Percentiles rank a stretch among this genome's conserved stretches.
Conservation (phyloP, 1,284 basidiomycete species). For the Xerocomus nothofagi region DNA sequence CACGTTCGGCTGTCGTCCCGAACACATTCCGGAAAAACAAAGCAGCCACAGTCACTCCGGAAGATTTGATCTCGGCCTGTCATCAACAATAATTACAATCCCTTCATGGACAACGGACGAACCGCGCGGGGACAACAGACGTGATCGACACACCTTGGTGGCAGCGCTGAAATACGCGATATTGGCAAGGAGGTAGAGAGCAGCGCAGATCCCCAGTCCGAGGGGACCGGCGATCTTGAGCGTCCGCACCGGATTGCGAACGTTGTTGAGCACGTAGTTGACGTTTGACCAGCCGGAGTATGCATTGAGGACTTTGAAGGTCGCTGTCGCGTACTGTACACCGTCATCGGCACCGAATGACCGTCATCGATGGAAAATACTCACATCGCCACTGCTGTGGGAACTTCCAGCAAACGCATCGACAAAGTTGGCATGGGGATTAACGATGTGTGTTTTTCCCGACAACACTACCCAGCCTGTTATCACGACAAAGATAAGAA, state of each 20-base stretch:
- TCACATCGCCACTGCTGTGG: slow-evolving; percentile 43
- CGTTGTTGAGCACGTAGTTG: slow-evolving; percentile 57
- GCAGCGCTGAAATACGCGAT: slow-evolving; percentile 50
- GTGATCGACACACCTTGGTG: slow-evolving; percentile 16
- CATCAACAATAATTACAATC: not conserved
- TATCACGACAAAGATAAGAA: slow-evolving; percentile 28
- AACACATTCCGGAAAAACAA: slow-evolving; percentile 58
- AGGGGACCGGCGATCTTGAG: slow-evolving; percentile 56
- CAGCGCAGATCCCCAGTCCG: slow-evolving; percentile 46
- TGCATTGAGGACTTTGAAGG: slow-evolving; percentile 55
- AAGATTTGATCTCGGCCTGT: slow-evolving; percentile 44
- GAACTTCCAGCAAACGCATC: slow-evolving; percentile 52
- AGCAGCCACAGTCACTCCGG: slow-evolving; percentile 51
- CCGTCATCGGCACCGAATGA: not conserved
- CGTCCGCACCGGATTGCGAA: slow-evolving; percentile 50
- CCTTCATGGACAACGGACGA: not conserved
- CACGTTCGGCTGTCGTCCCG: slow-evolving; percentile 45
- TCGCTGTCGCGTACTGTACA: slow-evolving; percentile 55
- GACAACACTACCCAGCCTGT: slow-evolving; percentile 52
- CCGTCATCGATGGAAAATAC: not conserved
- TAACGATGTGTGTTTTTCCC: slow-evolving; percentile 43
- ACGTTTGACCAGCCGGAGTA: slow-evolving; percentile 57
- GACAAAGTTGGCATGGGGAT: slow-evolving; percentile 47
- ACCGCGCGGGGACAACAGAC: too few relatives aligned
- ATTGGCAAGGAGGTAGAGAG: slow-evolving; percentile 53